Evolutionary conservation across 2,329 filamentous ascomycete genomes (phyloP), one percentile per base, ranked within the genome.

Genomic region (Dothistroma septosporum): DNA sequence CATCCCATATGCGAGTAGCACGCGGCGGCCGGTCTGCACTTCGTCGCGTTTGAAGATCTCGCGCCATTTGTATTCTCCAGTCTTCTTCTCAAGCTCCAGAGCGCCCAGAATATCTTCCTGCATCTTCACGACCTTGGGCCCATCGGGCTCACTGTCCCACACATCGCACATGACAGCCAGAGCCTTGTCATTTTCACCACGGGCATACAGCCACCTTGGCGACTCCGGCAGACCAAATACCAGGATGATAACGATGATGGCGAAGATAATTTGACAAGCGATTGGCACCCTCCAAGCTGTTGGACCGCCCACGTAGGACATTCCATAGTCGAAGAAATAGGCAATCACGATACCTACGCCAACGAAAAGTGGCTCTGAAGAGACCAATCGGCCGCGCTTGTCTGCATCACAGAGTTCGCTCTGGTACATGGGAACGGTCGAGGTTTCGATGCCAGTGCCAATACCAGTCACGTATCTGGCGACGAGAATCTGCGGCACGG

Each of bases 391-490:
- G 19, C 72, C 73, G 35, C 73, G 69, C 28, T 69, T 68, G 49
- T 71, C 65, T 7, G 71, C 71, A 46, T 74, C 68, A 50, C 69
- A 73, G 2, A 74, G 66, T 48, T 75, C 73, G 35, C 65, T 65
- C 49, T 74, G 72, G 50, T 74, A 76, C 49, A 80, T 78, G 1
- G 79, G 79, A 0, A 78, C 77, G 0, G 78, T 80, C 0, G 74
- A 76, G 35, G 77, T 81, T 62, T 79, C 74, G 41, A 79, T 75
- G 10, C 79, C 80, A 47, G 79, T 76, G 0, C 80, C 80, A 9
- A 81, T 64, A 5, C 80, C 80, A 0, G 80, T 77, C 10, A 83
- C 73, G 31, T 81, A 75, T 12, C 80, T 73, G 1, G 77, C 80
- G 8, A 80, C 72, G 37, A 80, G 76, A 60, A 81, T 73, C 57